phyloP scores from a whole-genome alignment of 805 yeast species.

The Helenozyma rhizophorensis region DNA sequence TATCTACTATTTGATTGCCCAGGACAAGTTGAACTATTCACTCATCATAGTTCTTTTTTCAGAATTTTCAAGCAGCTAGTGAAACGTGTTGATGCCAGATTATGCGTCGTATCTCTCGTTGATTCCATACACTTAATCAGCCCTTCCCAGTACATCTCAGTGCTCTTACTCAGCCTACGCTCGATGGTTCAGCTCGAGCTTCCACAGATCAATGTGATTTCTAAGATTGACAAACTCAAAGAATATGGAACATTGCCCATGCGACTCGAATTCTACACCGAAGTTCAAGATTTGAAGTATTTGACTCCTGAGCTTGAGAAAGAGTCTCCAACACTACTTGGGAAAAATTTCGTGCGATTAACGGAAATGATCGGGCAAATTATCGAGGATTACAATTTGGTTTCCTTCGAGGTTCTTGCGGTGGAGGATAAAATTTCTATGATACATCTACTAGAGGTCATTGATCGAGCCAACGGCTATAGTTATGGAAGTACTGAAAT shows the following conservation, averaged over 20 bases:
- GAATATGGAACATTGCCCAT: constrained; percentile 81
- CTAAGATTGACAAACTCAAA: constrained; percentile 80
- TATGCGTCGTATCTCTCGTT: constrained; percentile 80
- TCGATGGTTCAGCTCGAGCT: constrained; percentile 90
- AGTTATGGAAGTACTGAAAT: constrained; percentile 88
- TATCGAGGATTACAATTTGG: constrained; percentile 81
- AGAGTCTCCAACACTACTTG: constrained; percentile 66
- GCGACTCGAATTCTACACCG: constrained; percentile 80
- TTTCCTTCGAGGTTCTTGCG: constrained; percentile 82
- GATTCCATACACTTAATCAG: constrained; percentile 79
- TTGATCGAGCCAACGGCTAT: constrained; percentile 93
- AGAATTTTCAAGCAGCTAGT: constrained; percentile 58
- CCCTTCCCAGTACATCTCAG: constrained; percentile 86
- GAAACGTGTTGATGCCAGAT: constrained; percentile 58
- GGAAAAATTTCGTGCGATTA: constrained; percentile 57
- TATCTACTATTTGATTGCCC: constrained; percentile 87
- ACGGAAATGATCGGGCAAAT: constrained; percentile 78
- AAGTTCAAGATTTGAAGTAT: constrained; percentile 77
- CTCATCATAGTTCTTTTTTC: constrained; percentile 76
- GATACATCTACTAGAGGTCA: constrained; percentile 71
- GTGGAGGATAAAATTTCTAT: constrained; percentile 90
- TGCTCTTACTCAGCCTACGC: constrained; percentile 73
- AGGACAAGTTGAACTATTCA: constrained; percentile 93
- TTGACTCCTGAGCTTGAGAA: constrained; percentile 64
- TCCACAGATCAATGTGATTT: constrained; percentile 89